Base-by-base conservation (phyloP, 1,139 yeast species). In the Pichia norvegensis region DNA sequence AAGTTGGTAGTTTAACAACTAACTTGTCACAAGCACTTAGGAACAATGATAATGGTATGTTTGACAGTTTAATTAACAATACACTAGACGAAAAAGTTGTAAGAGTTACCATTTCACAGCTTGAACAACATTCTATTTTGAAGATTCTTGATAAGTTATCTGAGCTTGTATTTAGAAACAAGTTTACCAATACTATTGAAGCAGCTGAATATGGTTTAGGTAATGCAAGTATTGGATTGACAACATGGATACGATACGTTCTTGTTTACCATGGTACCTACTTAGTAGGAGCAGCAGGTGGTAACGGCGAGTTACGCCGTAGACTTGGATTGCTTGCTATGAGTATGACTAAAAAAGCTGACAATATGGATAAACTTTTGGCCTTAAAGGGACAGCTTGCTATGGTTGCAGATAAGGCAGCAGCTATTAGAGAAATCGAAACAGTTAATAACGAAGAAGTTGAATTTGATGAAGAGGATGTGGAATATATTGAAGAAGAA, bases 201-300 rank as follows among this genome's bases (percentile, higher is more conserved):
- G 82, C 81, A 50, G 42, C 45, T 4, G 40, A 40, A 13, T 20
- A 10, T 19, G 47, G 51, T n/a, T 29, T 42, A 13, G 49, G 51
- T 41, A 46, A 44, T 29, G 23, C 47, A 4, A 46, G 44, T 33
- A 38, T 44, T 33, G 33, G 46, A 8, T 71, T 92, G 52, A 82
- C 84, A 53, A 73, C 79, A 42, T 92, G 99, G 99, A 81, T 90
- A 54, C 86, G 90, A 63, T 90, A 97, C 94, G 81, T 88, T 43
- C 71, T 94, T 58, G 81, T 92, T 41, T 79, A 85, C 36, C 98
- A 94, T 63, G 98, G 98, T 36, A 92, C 95, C 2, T 80, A 79
- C 52, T 54, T 75, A 44, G 67, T 55, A 39, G 45, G 47, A n/a
- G 46, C 45, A 6, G 43, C 52, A 4, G 33, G 36, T 29, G 43